phyloP scores from a whole-genome alignment of 1,284 basidiomycete genomes.

The Puccinia brachypodii region DNA sequence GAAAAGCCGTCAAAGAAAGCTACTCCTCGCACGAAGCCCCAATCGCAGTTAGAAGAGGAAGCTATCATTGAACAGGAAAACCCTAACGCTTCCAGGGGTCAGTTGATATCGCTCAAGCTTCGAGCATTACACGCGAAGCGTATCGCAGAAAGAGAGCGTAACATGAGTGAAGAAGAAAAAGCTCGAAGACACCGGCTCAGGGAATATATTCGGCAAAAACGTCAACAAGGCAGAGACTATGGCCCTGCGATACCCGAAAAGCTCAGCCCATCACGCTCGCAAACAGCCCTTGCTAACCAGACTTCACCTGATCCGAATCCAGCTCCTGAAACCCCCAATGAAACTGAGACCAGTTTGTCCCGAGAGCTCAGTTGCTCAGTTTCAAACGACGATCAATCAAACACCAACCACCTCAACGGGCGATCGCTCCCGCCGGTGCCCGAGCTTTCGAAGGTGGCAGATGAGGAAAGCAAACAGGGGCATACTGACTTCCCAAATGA shows the following conservation, averaged over 20 bases:
- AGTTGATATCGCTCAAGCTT: constrained; percentile 32
- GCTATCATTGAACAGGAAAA: constrained; percentile 37
- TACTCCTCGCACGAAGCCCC: constrained; percentile 16
- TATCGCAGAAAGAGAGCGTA: constrained; percentile 20
- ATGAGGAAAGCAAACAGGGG: not conserved
- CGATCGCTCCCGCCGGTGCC: not conserved
- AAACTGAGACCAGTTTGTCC: not conserved
- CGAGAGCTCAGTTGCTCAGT: not conserved
- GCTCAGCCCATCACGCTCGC: not conserved
- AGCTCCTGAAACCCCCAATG: not conserved
- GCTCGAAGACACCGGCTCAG: constrained; percentile 16
- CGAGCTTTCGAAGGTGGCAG: not conserved
- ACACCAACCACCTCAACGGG: not conserved
- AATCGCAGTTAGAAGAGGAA: constrained; percentile 35
- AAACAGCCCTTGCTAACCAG: not conserved
- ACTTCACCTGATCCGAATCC: not conserved
- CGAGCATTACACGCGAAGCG: constrained; percentile 38
- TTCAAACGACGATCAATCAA: not conserved
- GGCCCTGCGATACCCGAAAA: not conserved
- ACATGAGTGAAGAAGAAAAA: constrained; percentile 38
- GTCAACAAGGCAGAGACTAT: not conserved
- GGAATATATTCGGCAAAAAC: constrained; percentile 25
- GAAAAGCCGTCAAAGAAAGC: constrained; percentile 4
- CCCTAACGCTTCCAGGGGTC: constrained; percentile 29
- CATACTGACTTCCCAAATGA: not conserved